Evolutionary conservation across 2,329 filamentous ascomycete genomes (phyloP), one percentile per base, ranked within the genome.

Genomic region (Coniella vitis): DNA sequence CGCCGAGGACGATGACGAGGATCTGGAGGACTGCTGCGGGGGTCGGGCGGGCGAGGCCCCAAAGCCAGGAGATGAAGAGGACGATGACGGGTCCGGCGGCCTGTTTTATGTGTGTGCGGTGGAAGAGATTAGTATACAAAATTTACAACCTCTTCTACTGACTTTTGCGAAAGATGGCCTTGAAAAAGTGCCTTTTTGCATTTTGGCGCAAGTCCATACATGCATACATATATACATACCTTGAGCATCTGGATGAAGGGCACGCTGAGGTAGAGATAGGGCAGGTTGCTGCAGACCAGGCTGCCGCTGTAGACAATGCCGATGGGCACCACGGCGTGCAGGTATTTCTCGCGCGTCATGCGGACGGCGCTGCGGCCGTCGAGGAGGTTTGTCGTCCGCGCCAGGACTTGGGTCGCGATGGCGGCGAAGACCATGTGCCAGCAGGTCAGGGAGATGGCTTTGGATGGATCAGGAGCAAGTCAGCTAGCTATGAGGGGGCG

Each of bases 201-300:
- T n/a, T n/a, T n/a, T n/a, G n/a, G n/a, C n/a, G n/a, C n/a, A n/a
- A n/a, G n/a, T n/a, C n/a, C n/a, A n/a, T n/a, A n/a, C n/a, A n/a
- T n/a, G n/a, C n/a, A n/a, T n/a, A n/a, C n/a, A n/a, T n/a, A n/a
- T n/a, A n/a, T n/a, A n/a, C 53, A 3, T 56, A 87, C 84, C 85
- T 96, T 96, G 68, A 96, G 82, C 90, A 96, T 96, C 75, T 96
- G 90, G 63, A 96, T 96, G 69, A 96, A 96, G 52, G 90, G 86
- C 49, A 96, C 90, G 59, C 86, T 90, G 50, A 96, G 79, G 69
- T 95, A 95, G 49, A 95, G 77, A 66, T 96, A 96, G 58, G 90
- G 88, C 70, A 94, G 72, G 73, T 96, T 96, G 65, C 89, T 88
- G 69, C 89, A 95, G 64, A 96, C 95, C 70, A 96, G 78, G 67